phyloP scores from a whole-genome alignment of 495 filamentous ascomycete species.

The Pyronema omphalodes region DNA sequence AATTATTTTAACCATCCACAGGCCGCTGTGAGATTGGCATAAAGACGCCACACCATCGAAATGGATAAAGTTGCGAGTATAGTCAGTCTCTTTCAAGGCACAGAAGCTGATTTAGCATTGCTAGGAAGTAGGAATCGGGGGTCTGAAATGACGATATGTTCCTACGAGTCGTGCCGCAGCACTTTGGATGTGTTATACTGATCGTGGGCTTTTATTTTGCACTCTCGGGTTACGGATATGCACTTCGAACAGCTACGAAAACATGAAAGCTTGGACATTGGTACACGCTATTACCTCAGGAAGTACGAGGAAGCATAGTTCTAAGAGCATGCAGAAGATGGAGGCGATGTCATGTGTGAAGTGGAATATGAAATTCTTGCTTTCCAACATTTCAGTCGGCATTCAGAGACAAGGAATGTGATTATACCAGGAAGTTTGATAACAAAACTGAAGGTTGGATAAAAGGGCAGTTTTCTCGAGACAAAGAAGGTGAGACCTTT shows the following conservation, averaged over 20 bases:
- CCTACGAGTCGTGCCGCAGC: conserved; percentile 10
- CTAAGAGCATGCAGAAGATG: not conserved
- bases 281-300: not conserved
- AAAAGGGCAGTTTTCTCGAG: conserved; percentile 5
- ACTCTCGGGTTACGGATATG: not conserved
- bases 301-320: not conserved
- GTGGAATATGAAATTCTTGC: not conserved
- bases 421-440: conserved; percentile 2
- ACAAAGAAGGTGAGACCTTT: conserved; percentile 9
- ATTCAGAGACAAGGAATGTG: not conserved
- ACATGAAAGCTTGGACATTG: not conserved
- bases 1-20: not conserved
- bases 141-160: conserved; percentile 10
- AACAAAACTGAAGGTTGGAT: conserved; percentile 11
- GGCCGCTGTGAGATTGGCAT: not conserved
- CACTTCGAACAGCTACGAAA: not conserved
- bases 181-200: conserved; percentile 11
- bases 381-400: not conserved
- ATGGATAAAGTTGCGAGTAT: not conserved
- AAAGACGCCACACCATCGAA: not conserved
- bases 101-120: not conserved
- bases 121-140: not conserved
- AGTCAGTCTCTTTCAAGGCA: not conserved
- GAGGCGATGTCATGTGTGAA: not conserved
- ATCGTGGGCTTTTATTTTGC: conserved; percentile 9